Conservation (phyloP, 192 early-diverging fungal genomes). For the Rhizoclosmatium globosum region DNA sequence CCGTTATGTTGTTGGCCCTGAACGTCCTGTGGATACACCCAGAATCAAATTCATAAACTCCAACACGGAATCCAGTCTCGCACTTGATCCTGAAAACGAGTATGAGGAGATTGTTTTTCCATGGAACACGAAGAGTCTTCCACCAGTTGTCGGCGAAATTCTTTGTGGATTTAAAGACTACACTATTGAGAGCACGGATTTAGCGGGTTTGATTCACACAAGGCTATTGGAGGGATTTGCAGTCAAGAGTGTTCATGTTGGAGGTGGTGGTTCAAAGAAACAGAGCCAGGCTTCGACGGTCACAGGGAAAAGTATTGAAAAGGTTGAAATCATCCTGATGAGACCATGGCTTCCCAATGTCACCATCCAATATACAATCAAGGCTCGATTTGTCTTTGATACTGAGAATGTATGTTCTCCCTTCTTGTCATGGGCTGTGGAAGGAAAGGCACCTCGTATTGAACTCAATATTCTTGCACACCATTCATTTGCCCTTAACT, state of each 20-base stretch:
- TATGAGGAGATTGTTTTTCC: slow-evolving; percentile 52
- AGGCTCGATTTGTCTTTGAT: slow-evolving; percentile 40
- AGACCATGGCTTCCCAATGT: slow-evolving; percentile 56
- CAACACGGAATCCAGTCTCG: slow-evolving; percentile 19
- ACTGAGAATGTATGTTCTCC: background rate
- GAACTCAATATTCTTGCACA: slow-evolving; percentile 61
- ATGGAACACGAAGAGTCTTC: slow-evolving; percentile 49
- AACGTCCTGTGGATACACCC: slow-evolving; percentile 57
- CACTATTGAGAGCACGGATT: slow-evolving; percentile 38
- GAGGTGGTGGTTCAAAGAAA: background rate
- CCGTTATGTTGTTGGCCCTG: slow-evolving; percentile 2
- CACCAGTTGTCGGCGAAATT: slow-evolving; percentile 57
- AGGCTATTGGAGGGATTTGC: slow-evolving; percentile 60
- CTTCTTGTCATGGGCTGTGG: slow-evolving; percentile 6
- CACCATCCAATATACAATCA: slow-evolving; percentile 62
- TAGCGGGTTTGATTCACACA: slow-evolving; percentile 36
- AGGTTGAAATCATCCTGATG: slow-evolving; percentile 55
- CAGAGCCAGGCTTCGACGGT: background rate
- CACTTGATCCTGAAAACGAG: background rate
- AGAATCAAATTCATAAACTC: slow-evolving; percentile 47
- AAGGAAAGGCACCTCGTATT: slow-evolving; percentile 46
- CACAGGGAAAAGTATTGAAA: slow-evolving; percentile 10
- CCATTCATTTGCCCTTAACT: slow-evolving; percentile 57
- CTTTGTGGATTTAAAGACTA: slow-evolving; percentile 56
- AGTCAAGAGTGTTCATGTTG: slow-evolving; percentile 41